These are phyloP conservation scores for Cladosporium phlei DNA, from an alignment of 2,329 filamentous ascomycete species.

Conservation along the genomic window DNA sequence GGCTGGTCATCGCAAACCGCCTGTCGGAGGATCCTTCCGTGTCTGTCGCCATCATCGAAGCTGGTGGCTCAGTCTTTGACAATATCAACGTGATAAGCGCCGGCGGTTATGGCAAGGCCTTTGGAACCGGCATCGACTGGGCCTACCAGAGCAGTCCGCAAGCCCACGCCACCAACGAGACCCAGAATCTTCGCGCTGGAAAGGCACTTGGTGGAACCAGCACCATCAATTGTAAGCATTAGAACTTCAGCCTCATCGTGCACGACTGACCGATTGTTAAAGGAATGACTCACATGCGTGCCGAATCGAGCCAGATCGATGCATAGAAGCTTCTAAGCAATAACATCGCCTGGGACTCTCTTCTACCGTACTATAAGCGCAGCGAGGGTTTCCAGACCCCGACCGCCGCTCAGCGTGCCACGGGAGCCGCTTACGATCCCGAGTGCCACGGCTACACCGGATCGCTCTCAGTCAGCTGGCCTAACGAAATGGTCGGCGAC, in stretches of 20 bases:
- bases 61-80: slow-evolving; percentile 17
- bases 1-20: slow-evolving; percentile 35
- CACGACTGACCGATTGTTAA: neutral
- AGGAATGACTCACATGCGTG: slow-evolving; percentile 19
- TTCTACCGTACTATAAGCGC: slow-evolving; percentile 4
- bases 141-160: slow-evolving; percentile 35
- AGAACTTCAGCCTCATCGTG: slow-evolving; percentile 27
- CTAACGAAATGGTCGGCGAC: slow-evolving; percentile 12
- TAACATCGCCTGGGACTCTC: slow-evolving; percentile 3
- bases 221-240: slow-evolving; percentile 27
- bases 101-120: slow-evolving; percentile 19
- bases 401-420: neutral
- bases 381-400: slow-evolving; percentile 1
- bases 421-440: neutral
- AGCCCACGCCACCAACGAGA: slow-evolving; percentile 1
- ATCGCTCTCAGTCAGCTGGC: slow-evolving; percentile 3
- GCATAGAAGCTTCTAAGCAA: slow-evolving; percentile 35
- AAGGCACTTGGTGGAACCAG: slow-evolving; percentile 28
- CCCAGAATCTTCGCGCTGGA: slow-evolving; percentile 14
- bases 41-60: slow-evolving; percentile 20
- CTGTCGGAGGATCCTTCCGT: slow-evolving; percentile 20
- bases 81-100: slow-evolving; percentile 20
- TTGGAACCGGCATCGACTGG: slow-evolving; percentile 31
- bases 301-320: slow-evolving; percentile 23
- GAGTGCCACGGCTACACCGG: neutral